Evolutionary conservation across 495 filamentous ascomycete genomes (phyloP), one percentile per base, ranked within the genome.

Genomic region (Penicillium maclennaniae): DNA sequence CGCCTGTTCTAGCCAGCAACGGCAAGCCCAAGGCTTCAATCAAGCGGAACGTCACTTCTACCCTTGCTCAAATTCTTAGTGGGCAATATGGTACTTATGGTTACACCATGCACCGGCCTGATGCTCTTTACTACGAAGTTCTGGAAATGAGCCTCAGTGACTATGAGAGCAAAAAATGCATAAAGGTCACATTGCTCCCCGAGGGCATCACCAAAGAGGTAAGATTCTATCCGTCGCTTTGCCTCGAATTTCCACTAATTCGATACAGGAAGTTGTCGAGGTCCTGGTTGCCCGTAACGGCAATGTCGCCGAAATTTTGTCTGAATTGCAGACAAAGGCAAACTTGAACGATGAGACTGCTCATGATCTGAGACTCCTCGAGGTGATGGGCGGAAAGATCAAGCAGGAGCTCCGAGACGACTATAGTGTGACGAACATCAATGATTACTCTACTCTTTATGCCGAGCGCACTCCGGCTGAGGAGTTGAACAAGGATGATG

Each of bases 131-230:
- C 67, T 97, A 90, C 56, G 93, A 99, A 67, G 79, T 96, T 15
- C 73, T 99, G 26, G 93, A 99, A 43, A 91, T 95, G 73, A 95
- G 89, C 53, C 72, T 99, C 43, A 90, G 87, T 45, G 95, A 99
- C 65, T 78, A 91, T 34, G 95, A 99, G 59, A 92, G 86, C 26
- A 92, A 93, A 72, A 96, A 92, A 69, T 79, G 67, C 49, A 69
- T 96, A 55, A 91, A 87, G 64, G 71, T 99, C 38, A 87, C 79
- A 7, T 89, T 86, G 82, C 76, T 99, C 37, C 86, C 84, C 21
- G 95, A 99, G 51, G 93, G 95, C 21, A 87, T 96, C 54, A 78
- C 81, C 6, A 97, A 96, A 75, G 90, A 95, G 73, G 88, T 90
- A 71, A 68, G 78, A 72, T 31, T 7, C 23, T 26, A 8, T 38